Conservation (phyloP, 2,329 filamentous ascomycete genomes). For the Fusarium pseudograminearum region DNA sequence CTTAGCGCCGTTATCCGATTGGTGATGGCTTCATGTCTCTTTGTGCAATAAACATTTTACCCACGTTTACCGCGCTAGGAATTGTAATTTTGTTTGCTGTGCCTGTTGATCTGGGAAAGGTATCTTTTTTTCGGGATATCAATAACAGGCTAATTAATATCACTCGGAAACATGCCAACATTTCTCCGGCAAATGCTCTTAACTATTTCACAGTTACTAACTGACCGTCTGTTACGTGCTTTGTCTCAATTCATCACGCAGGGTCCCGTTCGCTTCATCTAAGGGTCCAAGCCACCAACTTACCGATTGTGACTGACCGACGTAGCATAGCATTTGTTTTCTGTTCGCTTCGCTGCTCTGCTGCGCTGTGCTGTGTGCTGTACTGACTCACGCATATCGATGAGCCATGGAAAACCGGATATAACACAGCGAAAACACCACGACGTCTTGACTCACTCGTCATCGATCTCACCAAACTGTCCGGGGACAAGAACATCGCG, state of each 20-base stretch:
- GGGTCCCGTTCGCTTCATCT: conserved; percentile 12
- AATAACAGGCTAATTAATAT: background rate
- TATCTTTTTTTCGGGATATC: background rate
- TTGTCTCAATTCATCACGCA: conserved; percentile 9
- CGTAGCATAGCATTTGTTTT: conserved; percentile 14
- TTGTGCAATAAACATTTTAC: background rate
- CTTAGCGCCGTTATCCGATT: conserved; percentile 40
- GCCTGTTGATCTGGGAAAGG: conserved; percentile 33
- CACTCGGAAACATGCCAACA: background rate
- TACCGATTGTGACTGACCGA: conserved; percentile 23
- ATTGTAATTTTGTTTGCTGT: background rate
- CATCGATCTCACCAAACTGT: conserved; percentile 22
- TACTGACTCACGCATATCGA: background rate
- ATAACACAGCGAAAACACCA: background rate
- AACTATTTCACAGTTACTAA: background rate
- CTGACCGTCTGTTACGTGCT: conserved; percentile 20
- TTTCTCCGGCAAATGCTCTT: background rate
- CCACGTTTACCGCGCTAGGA: conserved; percentile 36
- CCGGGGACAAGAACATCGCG: conserved; percentile 24
- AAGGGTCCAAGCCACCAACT: conserved; percentile 27
- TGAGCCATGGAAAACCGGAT: conserved; percentile 10
- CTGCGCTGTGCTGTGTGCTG: background rate
- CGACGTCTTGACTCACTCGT: conserved; percentile 1
- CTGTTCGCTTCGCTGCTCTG: background rate
- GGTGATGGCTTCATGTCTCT: conserved; percentile 27